Conservation (phyloP, 108 stramenopile genomes). For the Skeletonema tropicum region DNA sequence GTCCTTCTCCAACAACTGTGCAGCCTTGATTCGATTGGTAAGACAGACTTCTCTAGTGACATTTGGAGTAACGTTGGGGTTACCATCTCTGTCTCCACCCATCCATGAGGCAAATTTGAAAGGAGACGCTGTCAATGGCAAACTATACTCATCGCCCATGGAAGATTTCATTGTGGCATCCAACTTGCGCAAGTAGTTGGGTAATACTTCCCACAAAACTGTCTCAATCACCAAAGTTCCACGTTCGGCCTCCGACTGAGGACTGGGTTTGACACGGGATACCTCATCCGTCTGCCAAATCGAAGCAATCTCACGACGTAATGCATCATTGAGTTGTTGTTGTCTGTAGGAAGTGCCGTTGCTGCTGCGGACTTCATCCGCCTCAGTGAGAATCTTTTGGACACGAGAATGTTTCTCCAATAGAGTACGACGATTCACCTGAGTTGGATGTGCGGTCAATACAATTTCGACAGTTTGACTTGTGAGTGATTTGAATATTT, state of each 20-base stretch:
- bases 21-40: slow-evolving; percentile 86
- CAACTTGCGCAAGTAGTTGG: slow-evolving; percentile 87
- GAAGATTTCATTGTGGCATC: slow-evolving; percentile 73
- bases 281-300: slow-evolving; percentile 92
- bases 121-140: slow-evolving; percentile 87
- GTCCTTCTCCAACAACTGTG: slow-evolving; percentile 73
- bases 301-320: slow-evolving; percentile 76
- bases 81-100: slow-evolving; percentile 98
- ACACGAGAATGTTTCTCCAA: slow-evolving; percentile 82
- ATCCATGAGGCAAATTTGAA: slow-evolving; percentile 96
- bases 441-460: slow-evolving; percentile 97
- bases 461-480: slow-evolving; percentile 92
- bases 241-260: slow-evolving; percentile 89
- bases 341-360: slow-evolving; percentile 53
- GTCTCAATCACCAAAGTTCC: slow-evolving; percentile 94
- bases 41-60: slow-evolving; percentile 89
- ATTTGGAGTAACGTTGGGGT: slow-evolving; percentile 94
- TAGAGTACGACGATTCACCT: slow-evolving; percentile 95
- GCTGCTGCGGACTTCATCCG: slow-evolving; percentile 57
- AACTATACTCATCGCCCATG: slow-evolving; percentile 57
- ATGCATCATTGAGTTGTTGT: slow-evolving; percentile 59
- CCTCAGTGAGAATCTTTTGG: slow-evolving; percentile 70
- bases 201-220: slow-evolving; percentile 95
- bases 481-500: slow-evolving; percentile 75
- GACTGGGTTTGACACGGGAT: slow-evolving; percentile 90